Percentiles rank a stretch among this genome's conserved stretches.
These are phyloP conservation scores for Alternaria sp. DNA, from an alignment of 2,329 filamentous ascomycete genomes.

Conservation along the genomic window DNA sequence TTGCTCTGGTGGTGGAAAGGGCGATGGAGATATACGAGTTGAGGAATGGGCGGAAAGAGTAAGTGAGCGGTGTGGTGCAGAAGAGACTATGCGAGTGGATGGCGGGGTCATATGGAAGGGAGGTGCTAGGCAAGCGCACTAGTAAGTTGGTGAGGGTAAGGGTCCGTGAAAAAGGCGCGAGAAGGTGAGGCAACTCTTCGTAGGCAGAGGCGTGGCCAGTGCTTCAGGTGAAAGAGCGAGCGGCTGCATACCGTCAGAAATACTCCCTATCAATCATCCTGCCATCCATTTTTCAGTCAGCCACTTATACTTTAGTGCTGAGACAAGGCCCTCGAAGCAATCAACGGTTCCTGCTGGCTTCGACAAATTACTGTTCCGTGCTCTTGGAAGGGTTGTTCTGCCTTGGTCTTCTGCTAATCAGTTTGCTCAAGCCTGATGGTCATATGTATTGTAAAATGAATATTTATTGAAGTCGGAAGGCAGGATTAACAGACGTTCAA, in stretches of 20 bases:
- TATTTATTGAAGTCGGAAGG: neutral
- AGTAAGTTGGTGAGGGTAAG: neutral
- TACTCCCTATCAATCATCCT: neutral
- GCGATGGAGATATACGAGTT: neutral
- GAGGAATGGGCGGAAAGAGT: neutral
- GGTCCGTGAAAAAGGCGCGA: neutral
- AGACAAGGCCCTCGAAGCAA: neutral
- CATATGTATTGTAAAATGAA: neutral
- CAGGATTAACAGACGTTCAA: neutral
- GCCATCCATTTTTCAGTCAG: neutral
- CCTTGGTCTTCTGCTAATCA: neutral
- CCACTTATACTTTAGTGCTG: neutral
- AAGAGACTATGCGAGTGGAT: neutral
- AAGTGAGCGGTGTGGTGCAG: neutral
- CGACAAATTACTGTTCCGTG: neutral
- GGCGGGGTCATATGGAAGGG: neutral
- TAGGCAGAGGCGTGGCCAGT: neutral
- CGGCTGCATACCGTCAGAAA: neutral
- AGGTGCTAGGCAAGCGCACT: neutral
- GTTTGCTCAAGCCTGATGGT: neutral
- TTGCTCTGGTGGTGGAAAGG: neutral
- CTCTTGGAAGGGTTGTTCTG: neutral
- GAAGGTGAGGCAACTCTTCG: neutral
- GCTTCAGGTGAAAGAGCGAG: neutral
- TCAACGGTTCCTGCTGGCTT: neutral